These are phyloP conservation scores for Botrytis porri DNA, from an alignment of 2,329 filamentous ascomycete species.

Conservation along the genomic window DNA sequence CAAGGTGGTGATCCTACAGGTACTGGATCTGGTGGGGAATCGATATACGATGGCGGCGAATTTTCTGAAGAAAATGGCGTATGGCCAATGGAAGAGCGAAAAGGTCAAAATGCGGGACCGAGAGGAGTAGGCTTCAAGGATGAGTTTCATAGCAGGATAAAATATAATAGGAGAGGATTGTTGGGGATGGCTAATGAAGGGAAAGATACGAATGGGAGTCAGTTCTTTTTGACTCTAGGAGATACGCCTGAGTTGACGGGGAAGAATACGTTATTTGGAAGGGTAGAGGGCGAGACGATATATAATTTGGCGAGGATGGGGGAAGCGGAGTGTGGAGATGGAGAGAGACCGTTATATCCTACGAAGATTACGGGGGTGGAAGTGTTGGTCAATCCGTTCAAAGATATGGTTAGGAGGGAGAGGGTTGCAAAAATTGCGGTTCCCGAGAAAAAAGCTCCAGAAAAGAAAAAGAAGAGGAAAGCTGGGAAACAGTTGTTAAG, in stretches of 20 bases:
- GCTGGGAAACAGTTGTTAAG: slow-evolving; percentile 73
- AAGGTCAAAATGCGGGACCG: slow-evolving; percentile 58
- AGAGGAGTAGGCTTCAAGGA: slow-evolving; percentile 66
- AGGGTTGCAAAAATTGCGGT: slow-evolving; percentile 52
- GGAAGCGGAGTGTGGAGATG: slow-evolving; percentile 78
- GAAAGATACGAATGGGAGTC: slow-evolving; percentile 80
- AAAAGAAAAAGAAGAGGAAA: slow-evolving; percentile 67
- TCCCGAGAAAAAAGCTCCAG: slow-evolving; percentile 44
- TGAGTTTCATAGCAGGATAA: slow-evolving; percentile 87
- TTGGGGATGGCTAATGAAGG: slow-evolving; percentile 96
- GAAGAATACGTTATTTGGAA: slow-evolving; percentile 90
- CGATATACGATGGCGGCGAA: slow-evolving; percentile 83
- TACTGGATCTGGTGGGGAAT: slow-evolving; percentile 86
- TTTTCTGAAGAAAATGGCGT: slow-evolving; percentile 46
- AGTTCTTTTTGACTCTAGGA: slow-evolving; percentile 94
- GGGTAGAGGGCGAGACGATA: slow-evolving; percentile 89
- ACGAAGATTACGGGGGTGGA: slow-evolving; percentile 73
- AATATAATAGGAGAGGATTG: slow-evolving; percentile 87
- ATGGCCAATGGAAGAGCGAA: slow-evolving; percentile 60
- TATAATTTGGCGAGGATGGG: slow-evolving; percentile 95
- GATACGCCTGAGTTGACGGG: slow-evolving; percentile 81
- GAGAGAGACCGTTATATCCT: slow-evolving; percentile 82
- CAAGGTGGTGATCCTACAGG: slow-evolving; percentile 95
- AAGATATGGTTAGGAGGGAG: slow-evolving; percentile 71
- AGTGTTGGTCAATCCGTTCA: slow-evolving; percentile 77